These are phyloP conservation scores for Daldinia vernicosa DNA, from an alignment of 495 filamentous ascomycete species.

Conservation along the genomic window DNA sequence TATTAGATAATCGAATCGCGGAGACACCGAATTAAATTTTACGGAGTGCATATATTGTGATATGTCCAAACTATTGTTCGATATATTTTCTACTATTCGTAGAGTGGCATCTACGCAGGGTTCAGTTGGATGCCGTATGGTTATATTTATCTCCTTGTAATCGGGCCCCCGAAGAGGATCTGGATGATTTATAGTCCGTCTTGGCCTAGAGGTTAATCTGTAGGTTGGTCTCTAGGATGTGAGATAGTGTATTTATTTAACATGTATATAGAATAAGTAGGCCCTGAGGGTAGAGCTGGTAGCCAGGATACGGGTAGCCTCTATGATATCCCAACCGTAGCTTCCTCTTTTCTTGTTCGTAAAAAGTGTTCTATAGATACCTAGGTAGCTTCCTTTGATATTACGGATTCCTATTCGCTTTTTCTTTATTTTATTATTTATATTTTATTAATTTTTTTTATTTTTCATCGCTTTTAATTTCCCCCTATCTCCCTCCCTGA, in stretches of 20 bases:
- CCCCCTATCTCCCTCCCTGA: no score
- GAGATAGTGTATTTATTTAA: background rate
- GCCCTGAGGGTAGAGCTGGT: background rate
- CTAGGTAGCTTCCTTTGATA: no score
- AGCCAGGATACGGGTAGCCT: no score
- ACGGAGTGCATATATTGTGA: conserved; percentile 9
- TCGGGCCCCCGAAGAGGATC: background rate
- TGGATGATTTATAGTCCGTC: background rate
- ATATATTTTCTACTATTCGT: background rate
- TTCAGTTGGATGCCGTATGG: background rate
- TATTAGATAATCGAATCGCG: conserved; percentile 37
- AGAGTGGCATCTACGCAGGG: background rate
- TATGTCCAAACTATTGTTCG: conserved; percentile 2
- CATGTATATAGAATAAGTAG: background rate
- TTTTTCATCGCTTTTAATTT: no score
- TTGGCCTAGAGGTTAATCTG: background rate
- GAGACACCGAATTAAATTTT: background rate
- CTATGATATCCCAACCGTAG: no score
- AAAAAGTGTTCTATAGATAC: no score
- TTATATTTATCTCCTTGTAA: background rate
- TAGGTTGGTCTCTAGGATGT: background rate
- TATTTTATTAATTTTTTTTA: no score
- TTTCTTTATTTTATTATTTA: no score
- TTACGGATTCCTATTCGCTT: no score
- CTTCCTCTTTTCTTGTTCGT: no score